A percentile compares a stretch with the other conserved stretches of the same genome.
These are phyloP conservation scores for Tetrapisispora iriomotensis DNA, from an alignment of 805 yeast genomes.

Conservation along the genomic window DNA sequence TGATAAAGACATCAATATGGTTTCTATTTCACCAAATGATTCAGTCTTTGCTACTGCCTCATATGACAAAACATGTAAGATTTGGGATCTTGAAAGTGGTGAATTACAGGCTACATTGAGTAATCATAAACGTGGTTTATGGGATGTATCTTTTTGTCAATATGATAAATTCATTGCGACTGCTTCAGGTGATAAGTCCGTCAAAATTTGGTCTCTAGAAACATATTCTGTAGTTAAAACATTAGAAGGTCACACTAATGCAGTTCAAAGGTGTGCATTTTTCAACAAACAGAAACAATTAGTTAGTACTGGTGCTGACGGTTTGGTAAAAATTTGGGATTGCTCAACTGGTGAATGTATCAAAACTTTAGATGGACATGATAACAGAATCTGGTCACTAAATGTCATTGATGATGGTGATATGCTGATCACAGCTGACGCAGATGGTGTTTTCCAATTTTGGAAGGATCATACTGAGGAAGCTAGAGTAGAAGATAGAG, in stretches of 20 bases:
- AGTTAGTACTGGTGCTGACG: constrained; percentile 82
- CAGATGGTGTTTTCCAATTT: constrained; percentile 81
- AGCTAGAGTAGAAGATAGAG: constrained; percentile 40
- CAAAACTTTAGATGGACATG: constrained; percentile 85
- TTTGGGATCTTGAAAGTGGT: constrained; percentile 83
- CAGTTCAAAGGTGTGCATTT: constrained; percentile 75
- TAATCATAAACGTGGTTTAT: constrained; percentile 91
- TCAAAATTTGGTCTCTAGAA: constrained; percentile 77
- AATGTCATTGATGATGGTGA: constrained; percentile 57
- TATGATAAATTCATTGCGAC: constrained; percentile 72
- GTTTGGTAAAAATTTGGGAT: constrained; percentile 88
- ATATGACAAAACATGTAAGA: constrained; percentile 82
- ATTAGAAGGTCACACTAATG: constrained; percentile 89
- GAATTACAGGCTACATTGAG: constrained; percentile 74
- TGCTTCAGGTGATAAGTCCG: constrained; percentile 86
- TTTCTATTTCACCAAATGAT: constrained; percentile 88
- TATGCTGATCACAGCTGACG: constrained; percentile 77
- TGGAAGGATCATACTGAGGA: constrained; percentile 88
- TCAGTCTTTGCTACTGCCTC: constrained; percentile 85
- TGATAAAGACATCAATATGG: constrained; percentile 86
- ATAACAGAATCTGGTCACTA: constrained; percentile 90
- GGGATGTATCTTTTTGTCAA: constrained; percentile 80
- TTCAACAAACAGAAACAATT: constrained; percentile 58
- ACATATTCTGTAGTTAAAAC: constrained; percentile 72
- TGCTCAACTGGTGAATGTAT: constrained; percentile 62